Evolutionary conservation across 805 yeast genomes (phyloP).

Genomic region (Kurtzmaniella cleridarum): DNA sequence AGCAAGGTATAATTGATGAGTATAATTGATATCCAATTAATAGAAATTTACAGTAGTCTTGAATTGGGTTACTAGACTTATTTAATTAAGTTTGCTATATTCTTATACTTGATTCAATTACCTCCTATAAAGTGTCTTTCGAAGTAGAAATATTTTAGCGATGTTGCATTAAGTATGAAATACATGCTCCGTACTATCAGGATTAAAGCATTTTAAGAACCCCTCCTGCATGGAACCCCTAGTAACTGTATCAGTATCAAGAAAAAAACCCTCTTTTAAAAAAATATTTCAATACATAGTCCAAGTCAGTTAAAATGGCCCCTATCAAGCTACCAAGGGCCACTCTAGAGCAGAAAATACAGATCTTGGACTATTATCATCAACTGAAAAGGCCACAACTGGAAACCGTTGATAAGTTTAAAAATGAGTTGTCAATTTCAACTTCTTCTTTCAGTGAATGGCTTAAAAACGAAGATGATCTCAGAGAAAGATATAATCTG

Average conservation of each 20-base stretch:
- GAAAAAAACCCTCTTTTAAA: too few species aligned
- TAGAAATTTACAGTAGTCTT: too few species aligned
- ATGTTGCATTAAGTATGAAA: not conserved
- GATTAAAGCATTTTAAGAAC: not conserved
- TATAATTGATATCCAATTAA: too few species aligned
- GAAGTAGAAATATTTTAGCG: too few species aligned
- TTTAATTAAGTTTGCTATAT: too few species aligned
- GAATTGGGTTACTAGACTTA: too few species aligned
- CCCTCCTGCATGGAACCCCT: conserved; percentile 2
- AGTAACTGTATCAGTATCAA: too few species aligned
- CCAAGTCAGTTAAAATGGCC: conserved; percentile 6
- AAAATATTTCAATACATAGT: too few species aligned
- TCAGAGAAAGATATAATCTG: conserved; percentile 40
- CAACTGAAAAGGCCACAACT: conserved; percentile 47
- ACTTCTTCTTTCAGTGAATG: conserved; percentile 59
- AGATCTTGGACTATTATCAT: conserved; percentile 48
- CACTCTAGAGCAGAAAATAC: conserved; percentile 53
- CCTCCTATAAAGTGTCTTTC: too few species aligned
- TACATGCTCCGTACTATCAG: not conserved
- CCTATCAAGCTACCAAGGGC: conserved; percentile 40
- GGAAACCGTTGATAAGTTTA: conserved; percentile 51
- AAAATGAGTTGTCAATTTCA: conserved; percentile 47
- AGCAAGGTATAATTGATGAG: too few species aligned
- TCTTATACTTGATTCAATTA: too few species aligned
- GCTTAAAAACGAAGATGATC: conserved; percentile 49